phyloP scores from a whole-genome alignment of 805 yeast genomes.

The Nakazawaea anatomiae region DNA sequence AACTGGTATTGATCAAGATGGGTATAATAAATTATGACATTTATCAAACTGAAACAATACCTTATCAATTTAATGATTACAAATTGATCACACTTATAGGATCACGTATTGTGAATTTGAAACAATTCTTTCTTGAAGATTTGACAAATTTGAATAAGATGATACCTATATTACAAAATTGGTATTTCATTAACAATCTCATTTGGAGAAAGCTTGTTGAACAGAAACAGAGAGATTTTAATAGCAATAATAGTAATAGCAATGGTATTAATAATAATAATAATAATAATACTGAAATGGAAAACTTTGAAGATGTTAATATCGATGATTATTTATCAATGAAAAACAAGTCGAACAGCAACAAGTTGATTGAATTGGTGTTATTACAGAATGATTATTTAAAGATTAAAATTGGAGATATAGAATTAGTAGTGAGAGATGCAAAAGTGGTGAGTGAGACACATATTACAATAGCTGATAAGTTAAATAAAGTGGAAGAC shows the following conservation, averaged over 20 bases:
- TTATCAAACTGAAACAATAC: background rate
- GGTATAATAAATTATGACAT: conserved; percentile 1
- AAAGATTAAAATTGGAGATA: background rate
- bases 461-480: background rate
- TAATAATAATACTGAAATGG: background rate
- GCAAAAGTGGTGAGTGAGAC: background rate
- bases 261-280: too few species aligned
- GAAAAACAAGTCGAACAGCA: background rate
- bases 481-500: conserved; percentile 3
- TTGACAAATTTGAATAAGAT: background rate
- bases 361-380: background rate
- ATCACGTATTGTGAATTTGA: background rate
- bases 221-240: too few species aligned
- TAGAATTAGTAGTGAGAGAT: background rate
- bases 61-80: background rate
- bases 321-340: conserved; percentile 1
- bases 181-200: conserved; percentile 4
- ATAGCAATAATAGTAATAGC: background rate
- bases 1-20: conserved; percentile 1
- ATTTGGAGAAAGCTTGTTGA: background rate
- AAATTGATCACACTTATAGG: conserved; percentile 1
- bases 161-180: conserved; percentile 3
- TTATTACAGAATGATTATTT: background rate
- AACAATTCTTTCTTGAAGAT: background rate
- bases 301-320: background rate